A percentile compares a stretch with the other conserved stretches of the same genome.
Conservation (phyloP, 768 basidiomycete species). For the Kwoniella newhampshirensis region DNA sequence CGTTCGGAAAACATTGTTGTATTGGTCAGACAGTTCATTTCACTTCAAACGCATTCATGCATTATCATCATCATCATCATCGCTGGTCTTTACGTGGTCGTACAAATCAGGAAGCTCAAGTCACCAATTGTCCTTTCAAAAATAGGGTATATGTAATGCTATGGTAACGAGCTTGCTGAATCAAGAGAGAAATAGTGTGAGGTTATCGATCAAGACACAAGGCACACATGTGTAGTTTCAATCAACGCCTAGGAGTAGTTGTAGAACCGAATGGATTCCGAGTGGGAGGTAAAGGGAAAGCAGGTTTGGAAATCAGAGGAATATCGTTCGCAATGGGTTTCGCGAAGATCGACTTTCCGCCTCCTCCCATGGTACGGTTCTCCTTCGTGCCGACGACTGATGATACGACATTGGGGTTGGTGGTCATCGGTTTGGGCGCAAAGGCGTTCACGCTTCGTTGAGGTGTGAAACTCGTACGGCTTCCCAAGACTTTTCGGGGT, state of each 20-base stretch:
- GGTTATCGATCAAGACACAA: no score
- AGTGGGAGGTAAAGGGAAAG: slow-evolving; percentile 21
- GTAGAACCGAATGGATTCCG: slow-evolving; percentile 13
- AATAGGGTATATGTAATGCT: no score
- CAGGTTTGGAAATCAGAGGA: not conserved
- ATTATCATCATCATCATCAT: no score
- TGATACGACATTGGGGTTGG: not conserved
- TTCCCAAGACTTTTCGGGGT: not conserved
- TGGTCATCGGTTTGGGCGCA: not conserved
- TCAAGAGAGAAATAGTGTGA: no score
- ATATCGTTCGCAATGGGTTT: not conserved
- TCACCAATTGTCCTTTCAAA: no score
- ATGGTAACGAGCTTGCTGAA: no score
- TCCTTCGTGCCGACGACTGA: not conserved
- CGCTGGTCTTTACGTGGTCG: no score
- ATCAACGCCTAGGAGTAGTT: not conserved
- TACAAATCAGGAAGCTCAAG: no score
- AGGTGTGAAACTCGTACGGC: slow-evolving; percentile 16
- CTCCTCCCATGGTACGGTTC: slow-evolving; percentile 1
- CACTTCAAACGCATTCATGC: no score
- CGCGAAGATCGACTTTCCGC: not conserved
- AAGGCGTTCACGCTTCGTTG: slow-evolving; percentile 8
- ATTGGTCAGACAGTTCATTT: no score
- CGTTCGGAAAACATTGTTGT: no score
- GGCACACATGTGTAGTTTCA: no score